Evolutionary conservation across 148 eudicot genomes (phyloP).

Genomic region (Vaccinium macrocarpon): DNA sequence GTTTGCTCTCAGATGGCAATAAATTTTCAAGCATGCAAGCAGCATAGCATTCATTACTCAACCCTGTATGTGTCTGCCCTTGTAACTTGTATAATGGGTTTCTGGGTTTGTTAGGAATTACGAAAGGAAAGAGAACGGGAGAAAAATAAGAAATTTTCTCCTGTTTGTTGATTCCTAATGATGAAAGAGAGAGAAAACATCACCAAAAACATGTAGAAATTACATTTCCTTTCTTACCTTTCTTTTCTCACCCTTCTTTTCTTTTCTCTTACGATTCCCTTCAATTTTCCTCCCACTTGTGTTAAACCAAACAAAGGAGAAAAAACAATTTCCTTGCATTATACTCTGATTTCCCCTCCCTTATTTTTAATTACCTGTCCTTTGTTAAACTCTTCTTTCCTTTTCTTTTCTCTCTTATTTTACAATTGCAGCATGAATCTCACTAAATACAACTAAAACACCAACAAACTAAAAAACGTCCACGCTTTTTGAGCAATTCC

Average conservation of each 20-base stretch:
- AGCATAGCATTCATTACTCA: neutral
- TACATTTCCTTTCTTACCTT: neutral
- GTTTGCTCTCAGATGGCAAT: neutral
- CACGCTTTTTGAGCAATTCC: too few species aligned
- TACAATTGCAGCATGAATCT: neutral
- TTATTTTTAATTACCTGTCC: too few species aligned
- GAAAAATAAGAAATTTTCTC: neutral
- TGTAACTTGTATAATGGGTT: neutral
- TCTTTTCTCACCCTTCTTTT: neutral
- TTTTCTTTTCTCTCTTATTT: neutral
- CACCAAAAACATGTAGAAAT: neutral
- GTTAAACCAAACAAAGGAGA: neutral
- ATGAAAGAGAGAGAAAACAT: neutral
- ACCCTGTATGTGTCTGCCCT: neutral
- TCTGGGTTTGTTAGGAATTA: neutral
- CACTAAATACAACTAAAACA: neutral
- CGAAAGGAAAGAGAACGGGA: neutral
- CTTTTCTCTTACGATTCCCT: neutral
- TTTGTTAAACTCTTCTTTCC: neutral
- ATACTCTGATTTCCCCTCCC: too few species aligned
- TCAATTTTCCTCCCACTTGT: neutral
- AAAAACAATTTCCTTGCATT: neutral
- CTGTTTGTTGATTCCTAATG: neutral
- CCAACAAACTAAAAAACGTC: neutral
- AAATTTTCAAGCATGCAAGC: neutral